These are phyloP conservation scores for Staphylotrichum longicolle DNA, from an alignment of 495 filamentous ascomycete genomes.

Conservation along the genomic window DNA sequence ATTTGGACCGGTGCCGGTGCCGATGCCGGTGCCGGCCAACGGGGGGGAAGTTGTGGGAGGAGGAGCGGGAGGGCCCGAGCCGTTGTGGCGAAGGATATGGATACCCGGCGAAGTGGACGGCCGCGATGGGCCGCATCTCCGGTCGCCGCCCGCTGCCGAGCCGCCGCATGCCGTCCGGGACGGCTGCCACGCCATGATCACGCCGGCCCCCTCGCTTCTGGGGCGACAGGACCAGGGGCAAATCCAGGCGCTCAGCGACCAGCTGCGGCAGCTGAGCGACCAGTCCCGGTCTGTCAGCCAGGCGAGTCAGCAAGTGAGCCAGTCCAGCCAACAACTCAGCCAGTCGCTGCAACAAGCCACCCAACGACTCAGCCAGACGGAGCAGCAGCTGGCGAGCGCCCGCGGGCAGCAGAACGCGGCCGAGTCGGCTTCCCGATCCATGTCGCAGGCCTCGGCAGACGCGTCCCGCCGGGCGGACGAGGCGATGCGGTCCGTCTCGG, in stretches of 20 bases:
- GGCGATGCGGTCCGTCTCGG: conserved; percentile 16
- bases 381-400: conserved; percentile 24
- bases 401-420: conserved; percentile 19
- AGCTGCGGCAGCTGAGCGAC: conserved; percentile 32
- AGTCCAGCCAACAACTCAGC: conserved; percentile 39
- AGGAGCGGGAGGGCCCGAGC: conserved; percentile 10
- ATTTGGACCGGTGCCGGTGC: neutral
- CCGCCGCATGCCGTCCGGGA: conserved; percentile 18
- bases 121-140: neutral
- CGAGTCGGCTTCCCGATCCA: conserved; percentile 28
- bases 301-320: conserved; percentile 41
- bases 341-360: conserved; percentile 32
- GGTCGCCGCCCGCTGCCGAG: conserved; percentile 10
- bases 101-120: neutral
- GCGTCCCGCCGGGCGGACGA: conserved; percentile 23
- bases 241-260: conserved; percentile 40
- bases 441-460: conserved; percentile 26
- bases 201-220: conserved; percentile 22
- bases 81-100: conserved; percentile 3
- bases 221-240: conserved; percentile 42
- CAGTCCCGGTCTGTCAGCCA: conserved; percentile 36
- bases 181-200: conserved; percentile 21
- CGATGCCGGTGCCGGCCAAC: neutral
- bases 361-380: conserved; percentile 31
- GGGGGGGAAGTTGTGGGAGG: conserved; percentile 1